Conservation (phyloP, 169 alveolate species). For the Babesia ovis region DNA sequence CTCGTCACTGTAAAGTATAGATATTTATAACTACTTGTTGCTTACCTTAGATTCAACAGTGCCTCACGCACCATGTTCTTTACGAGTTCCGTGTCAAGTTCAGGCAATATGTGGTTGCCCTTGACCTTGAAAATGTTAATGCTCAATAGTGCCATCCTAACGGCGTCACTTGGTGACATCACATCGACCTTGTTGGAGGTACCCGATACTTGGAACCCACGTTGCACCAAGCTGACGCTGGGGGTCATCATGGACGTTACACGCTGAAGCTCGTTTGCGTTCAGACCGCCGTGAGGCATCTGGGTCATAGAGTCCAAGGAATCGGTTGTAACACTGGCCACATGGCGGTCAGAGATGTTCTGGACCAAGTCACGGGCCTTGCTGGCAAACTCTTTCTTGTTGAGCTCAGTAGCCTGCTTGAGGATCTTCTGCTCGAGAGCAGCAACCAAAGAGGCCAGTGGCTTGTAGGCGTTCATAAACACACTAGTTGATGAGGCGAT, state of each 20-base stretch:
- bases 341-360: slow-evolving; percentile 16
- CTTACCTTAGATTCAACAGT: slow-evolving; percentile 13
- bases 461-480: slow-evolving; percentile 60
- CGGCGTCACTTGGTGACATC: slow-evolving; percentile 1
- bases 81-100: slow-evolving; percentile 6
- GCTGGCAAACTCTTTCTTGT: slow-evolving; percentile 22
- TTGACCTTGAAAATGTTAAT: slow-evolving; percentile 10
- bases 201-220: not conserved
- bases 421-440: slow-evolving; percentile 19
- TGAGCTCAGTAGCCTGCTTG: slow-evolving; percentile 15
- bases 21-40: not conserved
- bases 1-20: slow-evolving; percentile 23
- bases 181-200: not conserved
- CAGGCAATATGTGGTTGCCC: slow-evolving; percentile 13
- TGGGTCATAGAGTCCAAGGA: not conserved
- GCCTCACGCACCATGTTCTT: slow-evolving; percentile 11
- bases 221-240: slow-evolving; percentile 27
- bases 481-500: slow-evolving; percentile 29
- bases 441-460: slow-evolving; percentile 22
- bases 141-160: slow-evolving; percentile 15
- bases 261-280: not conserved
- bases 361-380: slow-evolving; percentile 11
- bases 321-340: not conserved
- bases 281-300: slow-evolving; percentile 20
- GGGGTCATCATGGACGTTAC: not conserved